A percentile compares a stretch with the other conserved stretches of the same genome.
These are phyloP conservation scores for Citeromyces nyonsensis DNA, from an alignment of 805 yeast species.

Conservation along the genomic window DNA sequence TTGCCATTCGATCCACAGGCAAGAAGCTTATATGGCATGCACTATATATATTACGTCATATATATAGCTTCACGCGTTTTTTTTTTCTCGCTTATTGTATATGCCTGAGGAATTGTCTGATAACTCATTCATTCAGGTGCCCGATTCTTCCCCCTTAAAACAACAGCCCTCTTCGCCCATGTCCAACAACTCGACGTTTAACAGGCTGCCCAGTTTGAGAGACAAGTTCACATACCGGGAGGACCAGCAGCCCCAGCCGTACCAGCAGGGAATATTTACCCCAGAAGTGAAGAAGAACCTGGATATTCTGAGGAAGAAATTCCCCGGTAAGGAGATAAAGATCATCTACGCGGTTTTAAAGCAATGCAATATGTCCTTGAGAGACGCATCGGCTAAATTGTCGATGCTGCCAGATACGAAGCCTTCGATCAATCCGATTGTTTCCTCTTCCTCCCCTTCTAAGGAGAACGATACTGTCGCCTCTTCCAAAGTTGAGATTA, in stretches of 20 bases:
- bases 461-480: conserved; percentile 3
- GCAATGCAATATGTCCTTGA: conserved; percentile 10
- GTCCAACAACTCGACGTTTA: conserved; percentile 4
- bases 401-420: conserved; percentile 6
- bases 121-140: conserved; percentile 22
- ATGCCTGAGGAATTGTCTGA: too few relatives aligned
- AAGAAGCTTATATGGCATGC: conserved; percentile 14
- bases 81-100: too few relatives aligned
- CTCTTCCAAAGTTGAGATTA: conserved; percentile 22
- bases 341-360: conserved; percentile 15
- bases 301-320: conserved; percentile 13
- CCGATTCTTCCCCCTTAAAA: conserved; percentile 29
- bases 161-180: conserved; percentile 4
- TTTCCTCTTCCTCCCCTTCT: conserved; percentile 2
- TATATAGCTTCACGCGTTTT: too few relatives aligned
- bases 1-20: conserved; percentile 80
- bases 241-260: not conserved
- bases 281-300: conserved; percentile 13
- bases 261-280: conserved; percentile 6
- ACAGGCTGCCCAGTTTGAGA: conserved; percentile 16
- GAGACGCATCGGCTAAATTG: conserved; percentile 15
- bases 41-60: too few relatives aligned
- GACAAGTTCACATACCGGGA: conserved; percentile 24
- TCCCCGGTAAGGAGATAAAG: conserved; percentile 13
- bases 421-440: not conserved